Base-by-base conservation (phyloP, 176 grass and related monocot species). In the Carex pumila region DNA sequence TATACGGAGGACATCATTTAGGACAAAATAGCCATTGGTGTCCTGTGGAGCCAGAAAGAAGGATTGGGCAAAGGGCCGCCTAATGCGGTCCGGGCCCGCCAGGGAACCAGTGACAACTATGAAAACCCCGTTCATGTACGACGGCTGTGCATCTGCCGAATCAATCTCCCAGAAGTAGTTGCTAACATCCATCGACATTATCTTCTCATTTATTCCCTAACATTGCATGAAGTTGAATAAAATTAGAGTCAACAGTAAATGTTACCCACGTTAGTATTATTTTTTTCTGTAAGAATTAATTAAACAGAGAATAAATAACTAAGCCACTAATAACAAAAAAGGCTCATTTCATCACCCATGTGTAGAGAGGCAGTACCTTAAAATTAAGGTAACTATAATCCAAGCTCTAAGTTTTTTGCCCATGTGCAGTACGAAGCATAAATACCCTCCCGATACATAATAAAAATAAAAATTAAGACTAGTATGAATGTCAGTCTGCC, bases 41-140 rank as follows among this genome's bases (percentile, higher is more conserved):
- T 99, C 93, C 87, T 95, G 97, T 2, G 93, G 97, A 19, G 97
- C 97, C 82, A 99, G 91, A 65, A 99, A 99, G 80, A 99, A 99
- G 0, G 93, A 92, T 71, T 94, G 93, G 30, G 89, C 82, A 90
- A 99, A 99, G 36, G 85, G 87, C 79, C 81, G 85, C 45, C 88
- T 86, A 41, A 93, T 13, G 0, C 86, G 81, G 36, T 93, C 91
- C 34, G 36, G 65, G 61, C 84, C 86, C 80, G 87, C 92, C 70
- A 99, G 90, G 14, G 70, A 89, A 83, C 96, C 96, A 55, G 91
- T 95, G 55, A 98, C 96, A 77, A 93, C 85, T 66, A 98, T 93
- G 66, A 98, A 84, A 72, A 98, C 86, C 22, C 91, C 93, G 31
- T 76, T 86, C 87, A 86, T 90, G 80, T 98, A 90, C 62, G 93